Base-by-base conservation (phyloP, 768 basidiomycete genomes). In the Sporobolomyces phaffii region DNA sequence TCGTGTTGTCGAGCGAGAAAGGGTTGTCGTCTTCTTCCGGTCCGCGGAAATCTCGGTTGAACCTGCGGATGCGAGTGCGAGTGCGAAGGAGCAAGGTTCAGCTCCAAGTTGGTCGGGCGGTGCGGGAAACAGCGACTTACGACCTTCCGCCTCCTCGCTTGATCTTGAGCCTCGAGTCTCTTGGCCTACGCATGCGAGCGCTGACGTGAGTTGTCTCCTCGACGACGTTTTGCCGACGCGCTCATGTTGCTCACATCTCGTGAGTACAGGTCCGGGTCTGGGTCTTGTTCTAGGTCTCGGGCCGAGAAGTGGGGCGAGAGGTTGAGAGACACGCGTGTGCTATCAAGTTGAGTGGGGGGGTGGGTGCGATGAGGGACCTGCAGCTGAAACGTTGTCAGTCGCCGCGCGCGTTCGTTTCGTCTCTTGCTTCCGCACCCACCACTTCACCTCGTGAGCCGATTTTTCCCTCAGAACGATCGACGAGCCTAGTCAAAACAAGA, bases 21-120 rank as follows among this genome's bases (percentile, higher is more conserved):
- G 56, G 56, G 56, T 58, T 58, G 29, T 58, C 56, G 29, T 58
- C 43, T 20, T 58, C 56, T 31, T 47, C 56, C 29, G 56, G 56
- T 33, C 31, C 56, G 33, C 56, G 56, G 41, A 58, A 45, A 33
- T 58, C 56, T 26, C 56, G 41, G 29, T 34, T 18, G 43, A 34
- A 26, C 2, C 24, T 47, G 24, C 26, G 29, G n/a, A n/a, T n/a
- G n/a, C n/a, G n/a, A n/a, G n/a, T n/a, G n/a, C 15, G 38, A 56
- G 54, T 18, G 53, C 34, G 53, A 7, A 8, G 15, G 31, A 6
- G 36, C 5, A 22, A 38, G 31, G 26, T 34, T n/a, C 4, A 7
- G 8, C 9, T 33, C 8, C 31, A 52, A n/a, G 34, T 36, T 18
- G n/a, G 36, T 5, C 11, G 38, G 38, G 6, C 14, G n/a, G 2